Conservation (phyloP, 2,329 filamentous ascomycete species). For the Grosmannia serpens region DNA sequence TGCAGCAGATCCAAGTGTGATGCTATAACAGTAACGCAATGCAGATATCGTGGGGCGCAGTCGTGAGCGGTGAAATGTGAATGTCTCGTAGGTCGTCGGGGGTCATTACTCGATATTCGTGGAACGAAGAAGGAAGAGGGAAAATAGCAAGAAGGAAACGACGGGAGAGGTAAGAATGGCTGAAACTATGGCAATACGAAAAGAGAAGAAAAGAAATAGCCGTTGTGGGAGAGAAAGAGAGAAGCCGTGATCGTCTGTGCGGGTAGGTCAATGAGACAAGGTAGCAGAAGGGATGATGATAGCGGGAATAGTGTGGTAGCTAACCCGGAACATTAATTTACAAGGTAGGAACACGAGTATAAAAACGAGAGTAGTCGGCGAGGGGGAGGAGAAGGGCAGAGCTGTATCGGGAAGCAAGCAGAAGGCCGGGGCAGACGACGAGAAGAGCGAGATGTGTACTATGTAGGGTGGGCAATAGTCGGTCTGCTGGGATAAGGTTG, state of each 20-base stretch:
- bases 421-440: not conserved
- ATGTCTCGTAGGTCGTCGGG: not conserved
- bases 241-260: not conserved
- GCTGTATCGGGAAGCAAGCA: not conserved
- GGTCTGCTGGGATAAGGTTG: not conserved
- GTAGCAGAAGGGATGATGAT: not conserved
- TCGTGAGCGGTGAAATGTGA: not conserved
- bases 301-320: not conserved
- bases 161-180: not conserved
- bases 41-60: not conserved
- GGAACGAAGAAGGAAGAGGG: not conserved
- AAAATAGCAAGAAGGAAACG: not conserved
- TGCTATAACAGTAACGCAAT: not conserved
- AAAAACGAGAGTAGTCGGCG: not conserved
- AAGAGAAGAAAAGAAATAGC: not conserved
- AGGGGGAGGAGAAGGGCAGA: not conserved
- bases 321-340: not conserved
- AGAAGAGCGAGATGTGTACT: not conserved
- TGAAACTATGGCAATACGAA: not conserved
- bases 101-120: slow-evolving; percentile 8
- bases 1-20: not conserved
- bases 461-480: not conserved
- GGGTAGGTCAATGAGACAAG: not conserved
- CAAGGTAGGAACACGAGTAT: not conserved
- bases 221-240: not conserved